A percentile compares a stretch with the other conserved stretches of the same genome.
These are phyloP conservation scores for Cystobasidium tubakii DNA, from an alignment of 768 basidiomycete genomes.

Conservation along the genomic window DNA sequence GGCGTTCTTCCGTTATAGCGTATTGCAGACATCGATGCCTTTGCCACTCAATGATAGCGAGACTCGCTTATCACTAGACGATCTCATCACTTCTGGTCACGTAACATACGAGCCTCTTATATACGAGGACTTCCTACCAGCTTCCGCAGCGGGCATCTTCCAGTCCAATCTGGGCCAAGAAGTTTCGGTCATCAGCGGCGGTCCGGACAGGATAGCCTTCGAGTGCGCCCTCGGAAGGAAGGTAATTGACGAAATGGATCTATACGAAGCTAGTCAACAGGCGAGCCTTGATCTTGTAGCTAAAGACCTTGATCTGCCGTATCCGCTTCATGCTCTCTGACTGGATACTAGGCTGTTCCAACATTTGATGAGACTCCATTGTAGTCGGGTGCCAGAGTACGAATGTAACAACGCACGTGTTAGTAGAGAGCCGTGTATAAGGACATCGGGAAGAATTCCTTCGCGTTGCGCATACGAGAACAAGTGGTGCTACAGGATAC, in stretches of 20 bases:
- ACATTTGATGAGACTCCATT: too few relatives aligned
- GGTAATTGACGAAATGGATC: conserved; percentile 44
- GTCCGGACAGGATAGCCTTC: conserved; percentile 41
- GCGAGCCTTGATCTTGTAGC: conserved; percentile 25
- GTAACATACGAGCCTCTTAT: conserved; percentile 43
- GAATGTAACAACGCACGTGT: too few relatives aligned
- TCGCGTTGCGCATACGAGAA: not conserved
- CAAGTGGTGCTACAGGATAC: conserved; percentile 4
- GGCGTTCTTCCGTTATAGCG: conserved; percentile 45
- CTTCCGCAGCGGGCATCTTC: conserved; percentile 49
- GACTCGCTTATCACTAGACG: conserved; percentile 34
- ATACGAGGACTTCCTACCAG: conserved; percentile 49
- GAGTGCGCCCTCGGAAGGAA: conserved; percentile 43
- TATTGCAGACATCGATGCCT: not conserved
- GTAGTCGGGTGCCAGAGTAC: too few relatives aligned
- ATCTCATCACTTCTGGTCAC: conserved; percentile 40
- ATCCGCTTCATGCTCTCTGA: not conserved
- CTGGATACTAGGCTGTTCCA: too few relatives aligned
- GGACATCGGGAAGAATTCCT: not conserved
- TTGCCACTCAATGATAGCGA: not conserved
- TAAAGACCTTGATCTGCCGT: not conserved
- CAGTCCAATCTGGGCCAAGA: conserved; percentile 45
- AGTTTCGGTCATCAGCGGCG: conserved; percentile 19
- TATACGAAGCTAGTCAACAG: conserved; percentile 44
- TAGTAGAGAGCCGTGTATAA: too few relatives aligned